Evolutionary conservation across 139 green algal genomes (phyloP).

Genomic region (Ulvella scutata): DNA sequence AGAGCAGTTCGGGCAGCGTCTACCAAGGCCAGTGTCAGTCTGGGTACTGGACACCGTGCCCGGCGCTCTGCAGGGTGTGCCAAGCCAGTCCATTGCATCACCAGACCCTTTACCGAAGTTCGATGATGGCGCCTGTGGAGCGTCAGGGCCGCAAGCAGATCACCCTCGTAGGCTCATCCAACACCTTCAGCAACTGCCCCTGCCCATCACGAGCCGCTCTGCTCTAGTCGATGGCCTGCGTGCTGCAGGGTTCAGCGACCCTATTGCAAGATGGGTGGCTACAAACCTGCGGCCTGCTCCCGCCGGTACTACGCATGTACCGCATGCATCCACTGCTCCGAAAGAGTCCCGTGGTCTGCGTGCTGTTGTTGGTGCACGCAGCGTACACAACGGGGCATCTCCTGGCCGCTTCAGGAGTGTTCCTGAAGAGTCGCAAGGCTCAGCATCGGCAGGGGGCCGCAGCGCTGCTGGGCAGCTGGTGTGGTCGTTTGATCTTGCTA

Average conservation of each 20-base stretch:
- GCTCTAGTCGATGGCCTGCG: conserved; percentile 3
- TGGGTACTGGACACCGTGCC: conserved; percentile 86
- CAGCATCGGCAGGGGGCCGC: too few species aligned
- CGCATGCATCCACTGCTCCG: background rate
- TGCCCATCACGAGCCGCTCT: background rate
- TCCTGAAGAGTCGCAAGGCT: too few species aligned
- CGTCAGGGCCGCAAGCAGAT: conserved; percentile 29
- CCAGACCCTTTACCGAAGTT: too few species aligned
- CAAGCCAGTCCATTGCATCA: too few species aligned
- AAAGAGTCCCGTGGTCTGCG: too few species aligned
- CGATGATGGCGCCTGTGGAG: conserved; percentile 9
- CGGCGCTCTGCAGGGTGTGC: conserved; percentile 55
- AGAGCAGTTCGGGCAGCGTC: conserved; percentile 50
- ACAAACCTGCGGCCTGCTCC: conserved; percentile 61
- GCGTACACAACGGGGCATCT: too few species aligned
- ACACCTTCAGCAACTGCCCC: conserved; percentile 29
- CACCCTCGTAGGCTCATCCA: conserved; percentile 62
- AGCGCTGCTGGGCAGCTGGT: conserved; percentile 9
- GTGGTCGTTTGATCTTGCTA: conserved; percentile 81
- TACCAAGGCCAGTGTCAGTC: conserved; percentile 70
- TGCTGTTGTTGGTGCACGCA: too few species aligned
- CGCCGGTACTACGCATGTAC: background rate
- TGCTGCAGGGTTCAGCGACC: conserved; percentile 24
- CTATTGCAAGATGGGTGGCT: conserved; percentile 50
- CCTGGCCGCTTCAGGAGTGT: too few species aligned